A percentile compares a stretch with the other conserved stretches of the same genome.
Evolutionary conservation across 2,329 filamentous ascomycete genomes (phyloP).

Genomic region (Sclerotinia spermophila): DNA sequence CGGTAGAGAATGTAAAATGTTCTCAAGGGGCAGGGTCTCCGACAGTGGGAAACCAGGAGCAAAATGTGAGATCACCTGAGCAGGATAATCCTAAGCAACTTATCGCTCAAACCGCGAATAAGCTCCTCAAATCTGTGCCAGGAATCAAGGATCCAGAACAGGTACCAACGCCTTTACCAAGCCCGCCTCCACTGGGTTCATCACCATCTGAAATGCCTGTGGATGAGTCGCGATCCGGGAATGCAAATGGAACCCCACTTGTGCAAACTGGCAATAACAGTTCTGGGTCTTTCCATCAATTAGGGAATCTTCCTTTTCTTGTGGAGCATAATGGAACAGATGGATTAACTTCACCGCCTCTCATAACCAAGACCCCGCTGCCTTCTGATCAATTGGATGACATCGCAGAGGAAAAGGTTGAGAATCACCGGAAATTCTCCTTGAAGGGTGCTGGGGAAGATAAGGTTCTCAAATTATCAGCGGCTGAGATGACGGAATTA

Average conservation of each 20-base stretch:
- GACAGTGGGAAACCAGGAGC: not conserved
- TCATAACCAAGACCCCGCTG: conserved; percentile 26
- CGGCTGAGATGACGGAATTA: conserved; percentile 56
- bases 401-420: conserved; percentile 33
- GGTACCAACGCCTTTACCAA: not conserved
- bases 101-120: not conserved
- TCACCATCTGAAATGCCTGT: not conserved
- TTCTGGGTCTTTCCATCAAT: conserved; percentile 20
- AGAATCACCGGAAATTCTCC: conserved; percentile 29
- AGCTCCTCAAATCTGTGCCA: not conserved
- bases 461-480: conserved; percentile 51
- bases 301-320: not conserved
- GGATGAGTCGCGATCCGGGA: not conserved
- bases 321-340: not conserved
- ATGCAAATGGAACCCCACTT: conserved; percentile 3
- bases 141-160: not conserved
- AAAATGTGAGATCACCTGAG: conserved; percentile 4
- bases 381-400: conserved; percentile 31
- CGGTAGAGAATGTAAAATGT: conserved; percentile 16
- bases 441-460: conserved; percentile 34
- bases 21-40: not conserved
- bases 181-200: not conserved
- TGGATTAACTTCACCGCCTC: conserved; percentile 23
- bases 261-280: conserved; percentile 21
- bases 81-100: not conserved